A percentile compares a stretch with the other conserved stretches of the same genome.
Evolutionary conservation across 2,329 filamentous ascomycete genomes (phyloP).

Genomic region (Parastagonospora nodorum): DNA sequence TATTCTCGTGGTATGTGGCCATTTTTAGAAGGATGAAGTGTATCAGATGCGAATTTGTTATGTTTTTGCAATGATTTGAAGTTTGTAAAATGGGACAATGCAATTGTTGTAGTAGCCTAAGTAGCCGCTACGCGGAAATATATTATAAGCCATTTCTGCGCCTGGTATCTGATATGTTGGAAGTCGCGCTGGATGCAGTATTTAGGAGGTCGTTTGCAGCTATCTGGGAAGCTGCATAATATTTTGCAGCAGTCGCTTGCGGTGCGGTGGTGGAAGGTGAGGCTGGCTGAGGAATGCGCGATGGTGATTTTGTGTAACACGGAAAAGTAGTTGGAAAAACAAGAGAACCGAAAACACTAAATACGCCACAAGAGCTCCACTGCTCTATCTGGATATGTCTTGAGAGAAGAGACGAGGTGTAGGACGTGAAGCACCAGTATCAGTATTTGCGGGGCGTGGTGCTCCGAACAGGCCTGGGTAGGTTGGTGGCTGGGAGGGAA

Average conservation of each 20-base stretch:
- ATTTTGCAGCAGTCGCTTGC: slow-evolving; percentile 15
- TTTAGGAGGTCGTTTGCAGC: not conserved
- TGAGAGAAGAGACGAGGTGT: too few relatives aligned
- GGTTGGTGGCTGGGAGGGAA: too few relatives aligned
- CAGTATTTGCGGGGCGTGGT: too few relatives aligned
- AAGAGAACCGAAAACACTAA: not conserved
- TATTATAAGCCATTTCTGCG: not conserved
- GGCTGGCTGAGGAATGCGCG: slow-evolving; percentile 9
- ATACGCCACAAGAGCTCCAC: too few relatives aligned
- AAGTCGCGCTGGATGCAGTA: not conserved
- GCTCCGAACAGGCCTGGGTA: too few relatives aligned
- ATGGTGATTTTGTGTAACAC: slow-evolving; percentile 5
- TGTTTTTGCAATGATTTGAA: not conserved
- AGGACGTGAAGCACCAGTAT: too few relatives aligned
- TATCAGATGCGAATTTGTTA: not conserved
- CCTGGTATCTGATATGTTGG: not conserved
- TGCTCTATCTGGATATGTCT: too few relatives aligned
- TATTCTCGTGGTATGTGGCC: not conserved
- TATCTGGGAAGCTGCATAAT: not conserved
- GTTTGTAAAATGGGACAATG: not conserved
- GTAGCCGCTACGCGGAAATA: not conserved
- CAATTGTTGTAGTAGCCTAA: not conserved
- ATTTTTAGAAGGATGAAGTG: not conserved
- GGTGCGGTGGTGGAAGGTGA: slow-evolving; percentile 2
- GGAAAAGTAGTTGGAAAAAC: not conserved